phyloP scores from a whole-genome alignment of 208 protist genomes.

The Leishmania tarentolae region DNA sequence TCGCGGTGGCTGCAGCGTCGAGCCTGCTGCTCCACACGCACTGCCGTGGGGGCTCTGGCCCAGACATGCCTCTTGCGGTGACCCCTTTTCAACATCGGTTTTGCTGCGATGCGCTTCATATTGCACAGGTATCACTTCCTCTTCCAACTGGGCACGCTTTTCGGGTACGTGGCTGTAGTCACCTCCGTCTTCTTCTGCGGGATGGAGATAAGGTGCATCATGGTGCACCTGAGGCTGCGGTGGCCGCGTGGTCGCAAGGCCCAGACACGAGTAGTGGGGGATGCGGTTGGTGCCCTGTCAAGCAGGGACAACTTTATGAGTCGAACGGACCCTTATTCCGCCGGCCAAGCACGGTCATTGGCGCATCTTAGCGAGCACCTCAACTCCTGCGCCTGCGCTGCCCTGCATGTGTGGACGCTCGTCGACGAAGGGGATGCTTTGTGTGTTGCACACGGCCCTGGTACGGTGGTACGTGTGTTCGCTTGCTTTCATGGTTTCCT shows the following conservation, averaged over 20 bases:
- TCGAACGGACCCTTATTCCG: neutral
- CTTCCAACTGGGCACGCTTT: slow-evolving; percentile 28
- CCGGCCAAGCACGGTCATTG: neutral
- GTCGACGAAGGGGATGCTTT: slow-evolving; percentile 42
- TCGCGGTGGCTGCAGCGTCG: neutral
- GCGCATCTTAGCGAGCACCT: slow-evolving; percentile 35
- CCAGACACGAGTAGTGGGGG: neutral
- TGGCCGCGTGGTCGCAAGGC: neutral
- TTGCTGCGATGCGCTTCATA: slow-evolving; percentile 15
- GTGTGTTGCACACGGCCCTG: slow-evolving; percentile 48
- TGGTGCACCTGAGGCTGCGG: slow-evolving; percentile 13
- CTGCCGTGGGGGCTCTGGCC: slow-evolving; percentile 1
- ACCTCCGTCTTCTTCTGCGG: slow-evolving; percentile 35
- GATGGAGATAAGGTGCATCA: slow-evolving; percentile 27
- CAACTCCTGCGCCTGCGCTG: slow-evolving; percentile 37
- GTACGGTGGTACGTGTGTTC: slow-evolving; percentile 66
- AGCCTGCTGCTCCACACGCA: slow-evolving; percentile 2
- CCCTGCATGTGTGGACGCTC: slow-evolving; percentile 44
- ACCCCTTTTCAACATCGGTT: slow-evolving; percentile 20
- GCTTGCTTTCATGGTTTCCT: slow-evolving; percentile 27
- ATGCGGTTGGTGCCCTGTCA: neutral
- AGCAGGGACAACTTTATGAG: neutral
- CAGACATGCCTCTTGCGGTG: slow-evolving; percentile 26
- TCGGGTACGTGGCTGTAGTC: slow-evolving; percentile 35
- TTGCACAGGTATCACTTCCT: slow-evolving; percentile 38